Conservation (phyloP, 495 filamentous ascomycete species). For the Pseudevernia furfuracea region DNA sequence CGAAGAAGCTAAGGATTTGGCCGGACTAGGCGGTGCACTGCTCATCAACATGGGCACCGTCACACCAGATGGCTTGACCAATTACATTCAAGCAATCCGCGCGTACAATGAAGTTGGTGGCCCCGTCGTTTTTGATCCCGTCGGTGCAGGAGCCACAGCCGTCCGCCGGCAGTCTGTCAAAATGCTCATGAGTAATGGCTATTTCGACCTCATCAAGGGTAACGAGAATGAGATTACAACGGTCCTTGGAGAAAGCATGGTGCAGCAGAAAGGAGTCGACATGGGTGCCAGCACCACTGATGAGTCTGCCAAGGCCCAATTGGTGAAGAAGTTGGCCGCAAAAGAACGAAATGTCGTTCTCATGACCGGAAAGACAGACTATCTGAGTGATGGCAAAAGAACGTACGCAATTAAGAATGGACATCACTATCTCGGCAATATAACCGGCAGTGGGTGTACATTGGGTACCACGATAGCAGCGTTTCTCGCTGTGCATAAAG, state of each 20-base stretch:
- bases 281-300: slow-evolving; percentile 53
- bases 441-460: slow-evolving; percentile 85
- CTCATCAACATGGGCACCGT: slow-evolving; percentile 96
- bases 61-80: slow-evolving; percentile 58
- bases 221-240: slow-evolving; percentile 85
- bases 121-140: slow-evolving; percentile 81
- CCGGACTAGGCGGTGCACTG: slow-evolving; percentile 55
- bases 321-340: slow-evolving; percentile 58
- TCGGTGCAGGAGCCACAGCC: slow-evolving; percentile 78
- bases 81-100: slow-evolving; percentile 57
- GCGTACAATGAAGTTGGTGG: slow-evolving; percentile 72
- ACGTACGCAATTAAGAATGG: slow-evolving; percentile 69
- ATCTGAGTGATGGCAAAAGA: slow-evolving; percentile 63
- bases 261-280: slow-evolving; percentile 85
- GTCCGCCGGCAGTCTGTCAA: slow-evolving; percentile 64
- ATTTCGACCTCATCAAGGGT: slow-evolving; percentile 86
- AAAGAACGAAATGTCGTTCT: slow-evolving; percentile 69
- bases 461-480: slow-evolving; percentile 76
- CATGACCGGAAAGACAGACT: slow-evolving; percentile 75
- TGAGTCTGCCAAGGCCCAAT: slow-evolving; percentile 44
- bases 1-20: slow-evolving; percentile 73
- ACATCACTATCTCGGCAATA: slow-evolving; percentile 63
- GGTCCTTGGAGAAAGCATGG: slow-evolving; percentile 46
- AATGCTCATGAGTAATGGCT: slow-evolving; percentile 62
- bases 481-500: slow-evolving; percentile 52